Evolutionary conservation across 805 yeast species (phyloP).

Genomic region (Candida koratica): DNA sequence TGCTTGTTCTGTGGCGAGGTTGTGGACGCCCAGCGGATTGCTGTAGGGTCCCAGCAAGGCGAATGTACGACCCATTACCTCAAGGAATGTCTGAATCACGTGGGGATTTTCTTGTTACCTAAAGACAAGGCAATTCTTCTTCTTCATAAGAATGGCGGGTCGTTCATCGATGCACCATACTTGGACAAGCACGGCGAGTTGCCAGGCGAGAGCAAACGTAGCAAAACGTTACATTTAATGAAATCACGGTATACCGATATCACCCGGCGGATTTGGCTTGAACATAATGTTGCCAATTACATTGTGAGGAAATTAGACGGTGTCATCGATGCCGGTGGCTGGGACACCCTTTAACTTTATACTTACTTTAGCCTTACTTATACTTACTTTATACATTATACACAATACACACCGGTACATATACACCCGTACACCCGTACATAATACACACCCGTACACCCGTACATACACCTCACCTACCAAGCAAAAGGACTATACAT

Average conservation of each 20-base stretch:
- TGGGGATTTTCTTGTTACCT: constrained; percentile 73
- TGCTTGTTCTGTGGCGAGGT: constrained; percentile 79
- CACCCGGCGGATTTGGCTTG: constrained; percentile 66
- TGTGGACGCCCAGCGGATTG: constrained; percentile 61
- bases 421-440: background rate
- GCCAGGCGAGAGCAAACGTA: constrained; percentile 68
- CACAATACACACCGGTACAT: no score
- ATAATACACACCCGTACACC: background rate
- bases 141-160: constrained; percentile 71
- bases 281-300: constrained; percentile 70
- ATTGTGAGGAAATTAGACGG: constrained; percentile 80
- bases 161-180: constrained; percentile 81
- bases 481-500: constrained; percentile 14
- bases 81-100: constrained; percentile 57
- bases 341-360: constrained; percentile 82
- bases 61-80: constrained; percentile 73
- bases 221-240: constrained; percentile 67
- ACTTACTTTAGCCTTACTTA: no score
- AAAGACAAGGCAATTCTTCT: constrained; percentile 61
- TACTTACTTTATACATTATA: no score
- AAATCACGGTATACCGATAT: constrained; percentile 61
- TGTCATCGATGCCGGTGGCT: constrained; percentile 84
- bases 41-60: constrained; percentile 56
- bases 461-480: constrained; percentile 7
- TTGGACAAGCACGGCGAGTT: constrained; percentile 83